Evolutionary conservation across 768 basidiomycete genomes (phyloP).

Genomic region (Termitomyces sp.): DNA sequence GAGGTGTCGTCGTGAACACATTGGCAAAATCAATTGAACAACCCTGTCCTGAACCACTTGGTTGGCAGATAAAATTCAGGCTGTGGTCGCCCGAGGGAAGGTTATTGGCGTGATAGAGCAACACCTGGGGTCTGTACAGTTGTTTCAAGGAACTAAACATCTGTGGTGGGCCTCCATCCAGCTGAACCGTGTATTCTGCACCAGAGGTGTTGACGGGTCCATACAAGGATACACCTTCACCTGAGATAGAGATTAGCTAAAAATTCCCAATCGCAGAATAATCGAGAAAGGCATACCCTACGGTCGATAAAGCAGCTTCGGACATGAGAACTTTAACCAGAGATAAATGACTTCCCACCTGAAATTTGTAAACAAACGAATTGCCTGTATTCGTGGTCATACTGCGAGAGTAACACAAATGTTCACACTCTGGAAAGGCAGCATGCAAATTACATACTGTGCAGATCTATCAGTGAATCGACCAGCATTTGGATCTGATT

Average conservation of each 20-base stretch:
- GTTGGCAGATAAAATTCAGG: conserved; percentile 11
- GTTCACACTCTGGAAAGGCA: background rate
- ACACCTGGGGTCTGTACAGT: conserved; percentile 25
- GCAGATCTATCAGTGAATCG: conserved; percentile 42
- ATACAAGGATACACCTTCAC: conserved; percentile 44
- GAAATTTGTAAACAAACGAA: conserved; percentile 35
- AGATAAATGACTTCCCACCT: conserved; percentile 23
- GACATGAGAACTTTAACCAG: background rate
- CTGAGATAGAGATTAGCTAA: conserved; percentile 18
- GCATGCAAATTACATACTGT: conserved; percentile 27
- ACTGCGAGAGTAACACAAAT: conserved; percentile 18
- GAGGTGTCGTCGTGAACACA: conserved; percentile 11
- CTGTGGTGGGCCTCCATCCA: conserved; percentile 28
- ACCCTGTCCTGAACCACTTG: conserved; percentile 5
- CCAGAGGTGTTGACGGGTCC: conserved; percentile 38
- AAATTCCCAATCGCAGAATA: background rate
- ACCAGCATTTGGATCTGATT: conserved; percentile 27
- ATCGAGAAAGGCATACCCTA: background rate
- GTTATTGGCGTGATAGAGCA: conserved; percentile 22
- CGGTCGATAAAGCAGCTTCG: background rate
- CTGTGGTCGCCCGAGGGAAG: conserved; percentile 7
- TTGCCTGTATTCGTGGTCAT: conserved; percentile 32
- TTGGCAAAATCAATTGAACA: conserved; percentile 16
- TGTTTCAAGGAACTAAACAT: conserved; percentile 22
- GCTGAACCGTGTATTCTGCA: conserved; percentile 32